Conservation (phyloP, 225 moss, liverwort and hornwort genomes). For the Ulota crispa region DNA sequence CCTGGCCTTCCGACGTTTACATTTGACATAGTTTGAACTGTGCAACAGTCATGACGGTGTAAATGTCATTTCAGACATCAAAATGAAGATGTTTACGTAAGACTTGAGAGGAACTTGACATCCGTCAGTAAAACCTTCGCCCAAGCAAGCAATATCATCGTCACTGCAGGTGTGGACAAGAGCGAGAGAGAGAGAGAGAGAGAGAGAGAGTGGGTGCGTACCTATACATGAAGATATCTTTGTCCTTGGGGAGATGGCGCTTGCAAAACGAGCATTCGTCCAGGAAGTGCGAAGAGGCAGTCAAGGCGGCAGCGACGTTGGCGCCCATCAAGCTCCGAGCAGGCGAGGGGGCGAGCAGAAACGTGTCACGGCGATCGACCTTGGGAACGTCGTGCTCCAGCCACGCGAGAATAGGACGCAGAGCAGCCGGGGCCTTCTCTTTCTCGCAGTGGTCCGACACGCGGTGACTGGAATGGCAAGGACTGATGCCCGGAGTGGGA, state of each 20-base stretch:
- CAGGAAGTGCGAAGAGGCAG: constrained; percentile 61
- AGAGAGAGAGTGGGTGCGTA: constrained; percentile 1
- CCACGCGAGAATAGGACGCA: constrained; percentile 40
- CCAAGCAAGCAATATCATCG: not conserved
- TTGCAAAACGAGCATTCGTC: constrained; percentile 86
- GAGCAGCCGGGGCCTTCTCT: constrained; percentile 11
- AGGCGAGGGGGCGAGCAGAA: constrained; percentile 35
- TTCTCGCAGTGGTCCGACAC: not conserved
- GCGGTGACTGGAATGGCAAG: constrained; percentile 31
- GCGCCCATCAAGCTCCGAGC: constrained; percentile 11
- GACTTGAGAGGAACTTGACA: not conserved
- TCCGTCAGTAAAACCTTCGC: not conserved
- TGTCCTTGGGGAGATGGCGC: constrained; percentile 68
- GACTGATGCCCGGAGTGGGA: constrained; percentile 47
- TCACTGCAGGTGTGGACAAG: not conserved
- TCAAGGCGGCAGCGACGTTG: constrained; percentile 19
- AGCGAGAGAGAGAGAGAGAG: not conserved
- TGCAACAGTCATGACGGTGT: no score
- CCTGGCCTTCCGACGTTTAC: not conserved
- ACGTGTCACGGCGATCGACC: constrained; percentile 50
- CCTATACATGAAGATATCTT: constrained; percentile 95
- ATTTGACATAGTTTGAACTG: not conserved
- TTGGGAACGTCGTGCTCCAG: constrained; percentile 49
- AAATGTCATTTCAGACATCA: not conserved
- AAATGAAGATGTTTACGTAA: not conserved